Base-by-base conservation (phyloP, 1,284 basidiomycete genomes). In the Schizopora paradoxa region DNA sequence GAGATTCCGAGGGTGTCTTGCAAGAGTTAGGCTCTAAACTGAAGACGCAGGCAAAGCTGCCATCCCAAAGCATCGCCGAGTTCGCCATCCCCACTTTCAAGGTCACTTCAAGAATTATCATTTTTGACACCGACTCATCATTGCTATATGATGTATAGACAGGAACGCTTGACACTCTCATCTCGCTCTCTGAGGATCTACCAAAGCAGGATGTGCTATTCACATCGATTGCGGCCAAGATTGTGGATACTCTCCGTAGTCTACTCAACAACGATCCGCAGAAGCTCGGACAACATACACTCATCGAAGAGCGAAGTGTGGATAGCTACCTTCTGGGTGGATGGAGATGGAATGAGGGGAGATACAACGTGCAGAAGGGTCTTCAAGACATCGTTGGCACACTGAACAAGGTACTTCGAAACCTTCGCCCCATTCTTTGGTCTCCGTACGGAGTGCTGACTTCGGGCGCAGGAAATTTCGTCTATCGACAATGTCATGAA, bases 181-280 rank as follows among this genome's bases (percentile, higher is more conserved):
- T 99, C 54, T 76, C 80, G 3, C 77, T 99, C 39, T 95, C 92
- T 13, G 96, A 99, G 61, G 83, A 89, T 43, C 76, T 99, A 35
- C 91, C 93, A 11, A 98, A 97, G 68, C 81, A 88, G 52, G 96
- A 99, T 57, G 62, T 76, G n/a, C 79, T 78, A 69, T 93, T 96
- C 69, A 97, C 91, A 2, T 70, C 78, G 18, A 82, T 84, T 8
- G 86, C 95, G 49, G 88, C 88, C 51, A 98, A 97, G 74, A 86
- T 88, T 19, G 91, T 98, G 49, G 96, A 99, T 60, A 94, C 92
- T 0, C 76, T 98, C 41, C 87, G 93, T 38, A 90, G 86, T 54
- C 76, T 99, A 44, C 69, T 95, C 44, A 93, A 92, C 61, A 93
- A 96, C 57, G 91, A 96, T 60, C 79, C 86, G 7, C 61, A 73